Conservation (phyloP, 106 monocot species). For the Triglochin maritima region DNA sequence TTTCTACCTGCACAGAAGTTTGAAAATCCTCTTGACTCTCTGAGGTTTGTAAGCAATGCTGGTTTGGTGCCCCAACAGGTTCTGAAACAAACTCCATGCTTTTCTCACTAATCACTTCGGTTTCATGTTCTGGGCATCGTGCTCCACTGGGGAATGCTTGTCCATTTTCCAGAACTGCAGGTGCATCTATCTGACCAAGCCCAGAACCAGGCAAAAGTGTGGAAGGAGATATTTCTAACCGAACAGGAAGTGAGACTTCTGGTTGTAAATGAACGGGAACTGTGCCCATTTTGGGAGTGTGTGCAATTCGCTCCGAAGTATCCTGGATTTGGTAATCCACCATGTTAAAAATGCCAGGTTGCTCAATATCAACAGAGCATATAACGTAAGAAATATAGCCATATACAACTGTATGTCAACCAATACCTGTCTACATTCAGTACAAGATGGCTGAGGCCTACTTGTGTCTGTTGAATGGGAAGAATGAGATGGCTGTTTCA, state of each 20-base stretch:
- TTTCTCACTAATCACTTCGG: neutral
- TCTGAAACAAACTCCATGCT: neutral
- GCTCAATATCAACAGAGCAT: neutral
- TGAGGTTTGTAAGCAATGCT: neutral
- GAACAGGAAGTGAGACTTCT: neutral
- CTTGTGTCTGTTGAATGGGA: neutral
- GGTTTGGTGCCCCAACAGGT: neutral
- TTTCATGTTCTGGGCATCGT: neutral
- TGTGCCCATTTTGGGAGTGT: neutral
- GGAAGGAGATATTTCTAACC: neutral
- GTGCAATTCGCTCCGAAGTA: neutral
- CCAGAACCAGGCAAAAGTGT: neutral
- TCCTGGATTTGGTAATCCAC: slow-evolving; percentile 1
- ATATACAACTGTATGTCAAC: neutral
- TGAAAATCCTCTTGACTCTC: neutral
- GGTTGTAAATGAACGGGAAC: neutral
- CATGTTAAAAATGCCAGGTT: neutral
- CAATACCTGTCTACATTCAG: neutral
- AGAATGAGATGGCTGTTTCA: slow-evolving; percentile 1
- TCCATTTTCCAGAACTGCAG: neutral
- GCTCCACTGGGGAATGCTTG: slow-evolving; percentile 2
- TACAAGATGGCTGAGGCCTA: neutral
- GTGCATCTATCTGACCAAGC: neutral
- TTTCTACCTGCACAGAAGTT: neutral
- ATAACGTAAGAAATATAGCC: neutral